Base-by-base conservation (phyloP, 148 eudicot genomes). In the Drosera capensis region DNA sequence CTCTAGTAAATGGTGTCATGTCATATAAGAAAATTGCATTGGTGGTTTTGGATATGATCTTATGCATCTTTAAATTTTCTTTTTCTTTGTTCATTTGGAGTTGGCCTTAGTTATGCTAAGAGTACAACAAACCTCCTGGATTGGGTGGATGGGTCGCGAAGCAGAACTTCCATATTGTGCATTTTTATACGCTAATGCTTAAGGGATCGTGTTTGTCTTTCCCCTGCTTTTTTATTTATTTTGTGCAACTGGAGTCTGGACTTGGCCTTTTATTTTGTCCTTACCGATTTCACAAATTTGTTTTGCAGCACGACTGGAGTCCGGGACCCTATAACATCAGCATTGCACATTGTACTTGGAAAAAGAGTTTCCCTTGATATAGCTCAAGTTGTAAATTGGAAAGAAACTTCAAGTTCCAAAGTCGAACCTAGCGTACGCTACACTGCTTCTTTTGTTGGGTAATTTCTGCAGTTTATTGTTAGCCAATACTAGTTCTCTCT, bases 381-480 rank as follows among this genome's bases (percentile, higher is more conserved):
- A 51, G 95, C 94, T 68, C 99, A 90, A 72, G 78, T 90, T 56
- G 88, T 90, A 14, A 67, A 78, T 60, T 85, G 99, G 99, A 79
- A 85, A 70, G 55, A 59, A 39, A 66, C 80, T 18, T 51, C 58
- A 12, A 64, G 68, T 20, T 75, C 94, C 14, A 70, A 76, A 52
- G 73, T 71, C 49, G 82, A 90, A 68, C 95, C 94, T 45, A 72
- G 57, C 58, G 80, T 78, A 61, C 88, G 93, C 71, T 90, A 85
- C 72, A 83, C 99, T 25, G 95, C 99, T 65, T 78, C 88, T 45
- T 90, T 90, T 63, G 79, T 79, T 64, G 99, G 99, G 99, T 90
- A 90, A 60, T 44, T n/a, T 45, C 34, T 40, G 41, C 18, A 23
- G 28, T 43, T 1, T 45, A 24, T 5, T 43, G 3, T 14, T 26